Conservation (phyloP, 2,329 filamentous ascomycete genomes). For the Cladosporium oxysporum region DNA sequence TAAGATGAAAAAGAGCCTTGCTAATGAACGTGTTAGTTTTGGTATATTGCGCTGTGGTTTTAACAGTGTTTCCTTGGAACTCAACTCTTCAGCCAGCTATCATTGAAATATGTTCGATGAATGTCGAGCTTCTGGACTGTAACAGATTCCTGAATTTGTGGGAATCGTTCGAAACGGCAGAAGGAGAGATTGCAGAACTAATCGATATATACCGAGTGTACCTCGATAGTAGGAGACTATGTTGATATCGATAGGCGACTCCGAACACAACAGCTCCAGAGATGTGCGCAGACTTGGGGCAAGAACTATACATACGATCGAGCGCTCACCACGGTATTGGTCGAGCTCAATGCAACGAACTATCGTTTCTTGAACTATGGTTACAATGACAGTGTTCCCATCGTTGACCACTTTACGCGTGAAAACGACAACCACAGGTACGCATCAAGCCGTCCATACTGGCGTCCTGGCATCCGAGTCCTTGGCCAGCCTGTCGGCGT, state of each 20-base stretch:
- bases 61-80: not conserved
- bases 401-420: not conserved
- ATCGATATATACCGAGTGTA: not conserved
- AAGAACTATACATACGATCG: not conserved
- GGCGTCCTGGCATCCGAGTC: not conserved
- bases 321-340: not conserved
- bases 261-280: not conserved
- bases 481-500: not conserved
- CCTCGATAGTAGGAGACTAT: not conserved
- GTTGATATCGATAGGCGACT: not conserved
- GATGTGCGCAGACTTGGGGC: not conserved
- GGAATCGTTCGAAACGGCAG: too few species aligned
- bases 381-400: not conserved
- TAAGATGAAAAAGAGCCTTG: too few species aligned
- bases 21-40: too few species aligned
- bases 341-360: not conserved
- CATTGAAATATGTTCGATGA: too few species aligned
- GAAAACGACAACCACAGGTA: not conserved
- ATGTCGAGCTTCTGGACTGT: too few species aligned
- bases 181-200: too few species aligned
- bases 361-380: not conserved
- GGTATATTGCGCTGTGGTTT: not conserved
- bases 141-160: too few species aligned
- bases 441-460: not conserved
- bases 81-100: too few species aligned